Evolutionary conservation across 768 basidiomycete species (phyloP).

Genomic region (Lactifluus hygrophoroides): DNA sequence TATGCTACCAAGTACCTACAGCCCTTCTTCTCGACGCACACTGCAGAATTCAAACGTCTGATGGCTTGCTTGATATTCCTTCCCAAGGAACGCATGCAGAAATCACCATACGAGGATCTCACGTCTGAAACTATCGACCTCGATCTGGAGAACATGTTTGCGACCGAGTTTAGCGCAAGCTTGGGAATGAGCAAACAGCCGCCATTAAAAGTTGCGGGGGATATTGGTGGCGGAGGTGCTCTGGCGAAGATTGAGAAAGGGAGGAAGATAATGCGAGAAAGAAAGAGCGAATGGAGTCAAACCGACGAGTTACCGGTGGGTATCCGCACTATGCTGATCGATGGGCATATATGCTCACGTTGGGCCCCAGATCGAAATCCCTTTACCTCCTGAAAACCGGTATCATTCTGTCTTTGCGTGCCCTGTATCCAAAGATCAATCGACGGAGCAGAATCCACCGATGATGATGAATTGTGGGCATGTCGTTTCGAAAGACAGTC

Average conservation of each 20-base stretch:
- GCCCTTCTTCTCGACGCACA: constrained; percentile 54
- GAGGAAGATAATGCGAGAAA: constrained; percentile 84
- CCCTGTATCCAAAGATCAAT: constrained; percentile 96
- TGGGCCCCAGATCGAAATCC: constrained; percentile 77
- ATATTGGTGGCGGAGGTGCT: constrained; percentile 89
- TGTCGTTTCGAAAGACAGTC: constrained; percentile 86
- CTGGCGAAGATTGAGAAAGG: constrained; percentile 91
- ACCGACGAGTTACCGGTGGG: constrained; percentile 82
- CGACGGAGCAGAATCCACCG: constrained; percentile 86
- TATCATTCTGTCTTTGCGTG: constrained; percentile 98
- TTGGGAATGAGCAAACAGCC: constrained; percentile 85
- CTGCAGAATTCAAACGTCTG: constrained; percentile 58
- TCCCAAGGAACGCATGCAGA: constrained; percentile 54
- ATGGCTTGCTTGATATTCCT: constrained; percentile 63
- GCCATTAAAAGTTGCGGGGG: constrained; percentile 81
- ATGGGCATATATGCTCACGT: background rate
- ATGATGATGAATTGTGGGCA: constrained; percentile 99
- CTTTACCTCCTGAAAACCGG: constrained; percentile 72
- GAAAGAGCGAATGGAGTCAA: constrained; percentile 89
- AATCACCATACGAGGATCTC: constrained; percentile 69
- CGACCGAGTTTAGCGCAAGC: constrained; percentile 81
- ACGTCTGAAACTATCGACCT: constrained; percentile 63
- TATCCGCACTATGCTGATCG: constrained; percentile 12
- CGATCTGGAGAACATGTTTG: constrained; percentile 76
- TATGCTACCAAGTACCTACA: constrained; percentile 67